Percentiles rank a stretch among this genome's conserved stretches.
Evolutionary conservation across 2,329 filamentous ascomycete species (phyloP).

Genomic region (Ambrosiella beaveri): DNA sequence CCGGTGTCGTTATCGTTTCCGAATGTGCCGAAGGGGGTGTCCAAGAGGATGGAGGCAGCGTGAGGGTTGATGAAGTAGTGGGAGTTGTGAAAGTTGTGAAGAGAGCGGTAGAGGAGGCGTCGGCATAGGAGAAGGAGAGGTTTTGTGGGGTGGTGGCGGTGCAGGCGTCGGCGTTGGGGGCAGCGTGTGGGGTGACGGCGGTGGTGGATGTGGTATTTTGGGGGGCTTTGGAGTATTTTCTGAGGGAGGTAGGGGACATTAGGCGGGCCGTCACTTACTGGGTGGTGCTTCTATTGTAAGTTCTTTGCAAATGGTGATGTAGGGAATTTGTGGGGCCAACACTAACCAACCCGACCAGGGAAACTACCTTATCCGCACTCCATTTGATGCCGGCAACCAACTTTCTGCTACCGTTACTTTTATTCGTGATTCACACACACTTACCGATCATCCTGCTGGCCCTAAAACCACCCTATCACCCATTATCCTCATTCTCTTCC

Average conservation of each 20-base stretch:
- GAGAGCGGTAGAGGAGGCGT: no score
- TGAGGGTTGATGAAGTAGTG: background rate
- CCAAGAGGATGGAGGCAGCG: background rate
- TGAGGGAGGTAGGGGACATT: background rate
- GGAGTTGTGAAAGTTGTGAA: no score
- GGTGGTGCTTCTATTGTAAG: background rate
- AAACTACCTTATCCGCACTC: background rate
- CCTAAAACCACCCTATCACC: background rate
- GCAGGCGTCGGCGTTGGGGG: background rate
- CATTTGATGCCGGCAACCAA: background rate
- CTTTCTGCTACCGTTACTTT: background rate
- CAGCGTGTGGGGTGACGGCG: background rate
- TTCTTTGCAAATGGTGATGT: background rate
- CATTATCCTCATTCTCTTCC: background rate
- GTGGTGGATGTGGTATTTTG: constrained; percentile 2
- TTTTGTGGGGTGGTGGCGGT: background rate
- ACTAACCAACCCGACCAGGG: background rate
- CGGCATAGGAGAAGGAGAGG: no score
- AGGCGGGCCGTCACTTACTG: background rate
- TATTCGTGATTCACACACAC: background rate
- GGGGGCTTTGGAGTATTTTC: background rate
- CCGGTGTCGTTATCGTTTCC: background rate
- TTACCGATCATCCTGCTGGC: background rate
- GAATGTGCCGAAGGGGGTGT: background rate
- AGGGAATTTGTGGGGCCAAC: background rate